Evolutionary conservation across 129 eudicot genomes (phyloP).

Genomic region (Helianthus tuberosus): DNA sequence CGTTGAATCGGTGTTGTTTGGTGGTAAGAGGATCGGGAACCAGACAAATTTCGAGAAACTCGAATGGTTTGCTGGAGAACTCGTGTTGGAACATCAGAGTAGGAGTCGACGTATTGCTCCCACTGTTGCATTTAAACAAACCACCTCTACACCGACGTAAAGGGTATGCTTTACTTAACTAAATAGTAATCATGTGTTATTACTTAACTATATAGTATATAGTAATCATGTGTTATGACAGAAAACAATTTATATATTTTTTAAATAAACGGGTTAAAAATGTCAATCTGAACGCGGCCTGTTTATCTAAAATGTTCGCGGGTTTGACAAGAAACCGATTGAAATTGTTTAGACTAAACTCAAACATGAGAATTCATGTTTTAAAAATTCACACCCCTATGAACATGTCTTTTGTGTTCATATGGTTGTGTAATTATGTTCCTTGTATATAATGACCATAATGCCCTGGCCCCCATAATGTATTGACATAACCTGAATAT

Average conservation of each 20-base stretch:
- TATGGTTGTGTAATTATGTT: background rate
- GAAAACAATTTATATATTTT: no score
- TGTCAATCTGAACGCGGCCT: no score
- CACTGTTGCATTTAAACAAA: constrained; percentile 85
- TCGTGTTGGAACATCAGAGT: constrained; percentile 84
- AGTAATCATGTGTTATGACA: no score
- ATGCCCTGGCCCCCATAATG: background rate
- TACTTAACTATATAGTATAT: no score
- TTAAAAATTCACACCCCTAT: no score
- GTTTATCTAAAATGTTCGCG: no score
- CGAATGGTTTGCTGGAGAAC: constrained; percentile 88
- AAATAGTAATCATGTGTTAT: background rate
- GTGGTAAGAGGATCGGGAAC: constrained; percentile 72
- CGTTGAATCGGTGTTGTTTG: constrained; percentile 75
- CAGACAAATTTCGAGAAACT: constrained; percentile 76
- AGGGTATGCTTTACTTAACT: constrained; percentile 5
- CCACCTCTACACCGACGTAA: constrained; percentile 35
- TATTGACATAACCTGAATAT: background rate
- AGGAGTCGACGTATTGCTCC: constrained; percentile 86
- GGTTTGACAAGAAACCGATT: no score
- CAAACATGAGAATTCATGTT: background rate
- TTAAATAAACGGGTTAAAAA: no score
- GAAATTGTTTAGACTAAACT: no score
- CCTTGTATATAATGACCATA: background rate
- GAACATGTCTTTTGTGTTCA: no score